Evolutionary conservation across 257 asterid species (phyloP).

Genomic region (Jaltomata sinuosa): DNA sequence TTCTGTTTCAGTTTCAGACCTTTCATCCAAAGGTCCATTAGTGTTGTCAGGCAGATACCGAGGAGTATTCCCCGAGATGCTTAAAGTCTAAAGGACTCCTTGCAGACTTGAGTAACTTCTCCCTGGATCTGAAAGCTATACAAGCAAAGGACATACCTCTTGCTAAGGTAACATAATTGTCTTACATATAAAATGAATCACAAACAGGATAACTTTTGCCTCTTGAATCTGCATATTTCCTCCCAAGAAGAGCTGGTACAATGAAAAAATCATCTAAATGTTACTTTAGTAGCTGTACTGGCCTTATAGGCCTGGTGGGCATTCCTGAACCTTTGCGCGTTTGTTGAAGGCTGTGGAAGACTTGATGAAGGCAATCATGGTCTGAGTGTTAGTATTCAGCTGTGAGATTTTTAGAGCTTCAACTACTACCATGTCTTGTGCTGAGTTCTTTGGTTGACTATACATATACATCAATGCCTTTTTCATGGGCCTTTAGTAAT

Average conservation of each 20-base stretch:
- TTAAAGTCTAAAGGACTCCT: conserved; percentile 50
- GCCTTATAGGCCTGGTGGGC: background rate
- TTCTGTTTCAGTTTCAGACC: conserved; percentile 71
- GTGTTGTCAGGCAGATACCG: conserved; percentile 78
- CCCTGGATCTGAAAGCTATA: conserved; percentile 52
- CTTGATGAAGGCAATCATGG: background rate
- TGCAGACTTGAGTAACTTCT: conserved; percentile 47
- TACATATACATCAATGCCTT: background rate
- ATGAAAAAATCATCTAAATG: background rate
- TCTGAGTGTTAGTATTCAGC: background rate
- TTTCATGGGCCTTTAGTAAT: background rate
- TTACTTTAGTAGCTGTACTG: background rate
- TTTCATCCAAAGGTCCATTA: conserved; percentile 73
- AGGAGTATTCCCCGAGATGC: conserved; percentile 60
- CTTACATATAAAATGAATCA: background rate
- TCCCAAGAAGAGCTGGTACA: background rate
- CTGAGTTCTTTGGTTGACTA: background rate
- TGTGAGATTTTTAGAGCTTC: background rate
- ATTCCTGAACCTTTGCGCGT: background rate
- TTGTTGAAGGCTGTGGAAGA: background rate
- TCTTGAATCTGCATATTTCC: background rate
- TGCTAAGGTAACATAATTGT: background rate
- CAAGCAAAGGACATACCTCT: conserved; percentile 62
- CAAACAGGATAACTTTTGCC: background rate
- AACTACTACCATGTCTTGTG: background rate